Base-by-base conservation (phyloP, 306 rosid genomes). In the Corylus americana region DNA sequence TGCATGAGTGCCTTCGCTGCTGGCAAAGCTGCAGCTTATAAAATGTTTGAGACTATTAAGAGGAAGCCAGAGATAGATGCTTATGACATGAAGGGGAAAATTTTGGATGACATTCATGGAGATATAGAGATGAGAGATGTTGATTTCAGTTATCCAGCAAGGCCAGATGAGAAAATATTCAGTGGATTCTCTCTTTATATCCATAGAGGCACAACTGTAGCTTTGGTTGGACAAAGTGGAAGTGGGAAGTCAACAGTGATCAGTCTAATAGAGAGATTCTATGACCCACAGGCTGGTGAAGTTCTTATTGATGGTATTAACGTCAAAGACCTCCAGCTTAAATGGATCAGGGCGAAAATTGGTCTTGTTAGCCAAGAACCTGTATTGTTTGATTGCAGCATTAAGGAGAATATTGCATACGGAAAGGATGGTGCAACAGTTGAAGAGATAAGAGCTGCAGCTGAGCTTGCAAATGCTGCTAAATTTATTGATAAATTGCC, bases 331-430 rank as follows among this genome's bases (percentile, higher is more conserved):
- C 80, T 90, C 76, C 98, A 94, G 79, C 91, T 94, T 25, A 85
- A 83, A 84, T 94, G 98, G 97, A 94, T 94, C 27, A 84, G 98
- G 76, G 89, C 89, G n/a, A 94, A 94, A 83, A 94, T 94, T 47
- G 98, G 97, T 68, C 98, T 94, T 75, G 98, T 94, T 54, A 94
- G 98, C 83, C 98, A 94, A 68, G 98, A 94, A 80, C 98, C 98
- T 5, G 92, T 92, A 39, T 77, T 94, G 83, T 94, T 94, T 81
- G 84, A 96, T 11, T 87, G 96, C 53, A 90, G 92, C 91, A 94
- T 94, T 77, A 90, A 70, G 87, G 98, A 92, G 10, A 94, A 94
- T 73, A 94, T 94, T 55, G 96, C 91, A 7, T 94, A 94, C 70
- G 98, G 98, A 82, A 94, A 94, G 62, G 97, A 89, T 18, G 97